Conservation (phyloP, 1,284 basidiomycete species). For the Malassezia caprae region DNA sequence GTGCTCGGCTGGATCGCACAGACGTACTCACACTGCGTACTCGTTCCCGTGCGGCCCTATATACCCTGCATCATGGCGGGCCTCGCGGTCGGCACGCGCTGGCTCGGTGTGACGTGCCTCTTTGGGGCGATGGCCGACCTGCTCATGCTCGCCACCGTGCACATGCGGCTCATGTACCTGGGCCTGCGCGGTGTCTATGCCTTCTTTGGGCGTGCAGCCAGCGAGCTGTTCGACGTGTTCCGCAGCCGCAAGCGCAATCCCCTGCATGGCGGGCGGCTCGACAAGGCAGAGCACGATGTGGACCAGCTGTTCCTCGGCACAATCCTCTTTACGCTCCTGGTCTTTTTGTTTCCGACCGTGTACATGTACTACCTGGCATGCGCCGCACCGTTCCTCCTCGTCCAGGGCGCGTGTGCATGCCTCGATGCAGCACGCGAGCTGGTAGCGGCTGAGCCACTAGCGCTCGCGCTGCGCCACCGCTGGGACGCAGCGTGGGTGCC, state of each 20-base stretch:
- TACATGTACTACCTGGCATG: conserved; percentile 75
- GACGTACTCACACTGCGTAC: conserved; percentile 16
- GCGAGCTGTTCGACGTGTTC: conserved; percentile 84
- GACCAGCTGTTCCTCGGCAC: conserved; percentile 91
- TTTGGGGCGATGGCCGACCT: conserved; percentile 62
- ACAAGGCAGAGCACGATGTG: conserved; percentile 79
- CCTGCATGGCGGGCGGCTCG: conserved; percentile 66
- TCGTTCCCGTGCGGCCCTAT: conserved; percentile 10
- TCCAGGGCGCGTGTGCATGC: conserved; percentile 1
- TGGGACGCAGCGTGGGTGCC: background rate
- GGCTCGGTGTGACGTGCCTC: conserved; percentile 59
- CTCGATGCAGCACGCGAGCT: background rate
- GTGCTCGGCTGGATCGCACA: conserved; percentile 50
- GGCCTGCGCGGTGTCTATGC: conserved; percentile 60
- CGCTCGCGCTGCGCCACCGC: background rate
- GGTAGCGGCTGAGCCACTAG: conserved; percentile 20
- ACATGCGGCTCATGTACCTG: conserved; percentile 64
- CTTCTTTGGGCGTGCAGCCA: conserved; percentile 57
- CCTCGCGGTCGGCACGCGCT: background rate
- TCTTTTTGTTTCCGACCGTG: conserved; percentile 83
- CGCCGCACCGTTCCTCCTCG: conserved; percentile 55
- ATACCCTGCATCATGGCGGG: background rate
- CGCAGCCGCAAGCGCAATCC: conserved; percentile 57
- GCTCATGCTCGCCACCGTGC: conserved; percentile 60
- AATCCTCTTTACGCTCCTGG: conserved; percentile 79